Evolutionary conservation across 495 filamentous ascomycete species (phyloP).

Genomic region (Viridothelium virens): DNA sequence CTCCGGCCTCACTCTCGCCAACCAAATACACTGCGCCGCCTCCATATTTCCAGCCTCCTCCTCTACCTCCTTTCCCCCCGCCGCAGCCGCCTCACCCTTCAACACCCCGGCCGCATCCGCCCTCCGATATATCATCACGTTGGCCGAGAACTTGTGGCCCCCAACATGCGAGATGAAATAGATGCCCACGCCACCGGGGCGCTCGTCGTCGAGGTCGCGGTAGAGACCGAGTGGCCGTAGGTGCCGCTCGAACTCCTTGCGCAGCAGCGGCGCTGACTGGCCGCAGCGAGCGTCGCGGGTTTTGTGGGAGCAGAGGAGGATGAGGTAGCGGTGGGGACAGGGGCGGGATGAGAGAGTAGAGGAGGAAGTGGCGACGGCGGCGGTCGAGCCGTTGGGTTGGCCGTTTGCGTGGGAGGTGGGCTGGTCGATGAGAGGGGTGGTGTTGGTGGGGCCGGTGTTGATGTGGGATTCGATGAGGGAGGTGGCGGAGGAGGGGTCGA

Average conservation of each 20-base stretch:
- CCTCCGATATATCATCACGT: constrained; percentile 80
- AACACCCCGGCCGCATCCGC: constrained; percentile 32
- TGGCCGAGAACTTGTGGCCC: constrained; percentile 88
- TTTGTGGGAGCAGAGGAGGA: constrained; percentile 87
- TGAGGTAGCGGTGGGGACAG: constrained; percentile 73
- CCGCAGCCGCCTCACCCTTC: constrained; percentile 24
- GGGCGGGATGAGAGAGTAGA: constrained; percentile 56
- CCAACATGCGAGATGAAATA: constrained; percentile 96
- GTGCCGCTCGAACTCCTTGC: constrained; percentile 82
- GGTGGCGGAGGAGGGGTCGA: constrained; percentile 29
- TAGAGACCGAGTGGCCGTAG: constrained; percentile 75
- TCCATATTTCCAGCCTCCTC: constrained; percentile 21
- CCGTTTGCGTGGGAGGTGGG: constrained; percentile 21
- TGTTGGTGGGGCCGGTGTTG: constrained; percentile 65
- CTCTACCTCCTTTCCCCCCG: too few relatives aligned
- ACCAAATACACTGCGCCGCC: constrained; percentile 87
- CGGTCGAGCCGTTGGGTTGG: neutral
- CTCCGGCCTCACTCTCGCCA: constrained; percentile 79
- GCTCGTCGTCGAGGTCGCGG: constrained; percentile 76
- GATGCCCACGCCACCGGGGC: constrained; percentile 84
- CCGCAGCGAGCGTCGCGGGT: constrained; percentile 93
- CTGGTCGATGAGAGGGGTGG: constrained; percentile 51
- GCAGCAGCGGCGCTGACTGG: constrained; percentile 78
- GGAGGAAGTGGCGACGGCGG: constrained; percentile 33
- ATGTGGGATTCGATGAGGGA: constrained; percentile 56